Evolutionary conservation across 2,329 filamentous ascomycete species (phyloP).

Genomic region (Hypoxylon sp.): DNA sequence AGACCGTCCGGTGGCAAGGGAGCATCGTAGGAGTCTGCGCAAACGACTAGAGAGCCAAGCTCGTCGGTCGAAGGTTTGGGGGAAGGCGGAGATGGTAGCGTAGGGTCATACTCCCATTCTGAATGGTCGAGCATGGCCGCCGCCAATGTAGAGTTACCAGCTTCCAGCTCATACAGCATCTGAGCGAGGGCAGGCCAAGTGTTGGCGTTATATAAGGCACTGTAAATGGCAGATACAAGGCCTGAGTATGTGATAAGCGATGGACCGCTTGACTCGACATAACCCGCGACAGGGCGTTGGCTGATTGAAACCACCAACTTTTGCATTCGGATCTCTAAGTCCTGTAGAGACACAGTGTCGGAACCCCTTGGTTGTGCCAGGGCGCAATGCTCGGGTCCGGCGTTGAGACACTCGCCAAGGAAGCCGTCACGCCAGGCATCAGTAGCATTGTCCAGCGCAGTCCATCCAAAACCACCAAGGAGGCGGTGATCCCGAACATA

Average conservation of each 20-base stretch:
- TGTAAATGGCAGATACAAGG: conserved; percentile 59
- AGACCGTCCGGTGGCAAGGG: conserved; percentile 57
- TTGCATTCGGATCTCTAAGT: conserved; percentile 59
- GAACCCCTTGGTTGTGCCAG: conserved; percentile 57
- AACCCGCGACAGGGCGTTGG: conserved; percentile 58
- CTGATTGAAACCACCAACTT: conserved; percentile 58
- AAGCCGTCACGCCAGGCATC: conserved; percentile 67
- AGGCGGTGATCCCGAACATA: conserved; percentile 63
- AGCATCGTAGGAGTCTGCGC: conserved; percentile 63
- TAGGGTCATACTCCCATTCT: conserved; percentile 61
- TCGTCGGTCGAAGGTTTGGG: conserved; percentile 58
- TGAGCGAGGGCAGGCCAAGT: conserved; percentile 61
- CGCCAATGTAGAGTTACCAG: conserved; percentile 62
- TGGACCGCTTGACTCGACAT: conserved; percentile 59
- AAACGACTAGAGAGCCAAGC: conserved; percentile 61
- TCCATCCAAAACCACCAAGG: conserved; percentile 64
- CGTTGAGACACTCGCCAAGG: conserved; percentile 65
- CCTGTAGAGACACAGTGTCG: conserved; percentile 54
- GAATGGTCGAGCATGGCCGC: conserved; percentile 57
- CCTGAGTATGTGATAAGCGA: conserved; percentile 63
- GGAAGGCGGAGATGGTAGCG: conserved; percentile 51
- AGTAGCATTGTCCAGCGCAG: conserved; percentile 65
- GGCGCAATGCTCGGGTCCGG: conserved; percentile 63
- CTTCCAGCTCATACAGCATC: conserved; percentile 62
- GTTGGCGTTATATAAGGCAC: conserved; percentile 60